Percentiles rank a stretch among this genome's conserved stretches.
Conservation (phyloP, 2,329 filamentous ascomycete species). For the Cladosporium sp. region DNA sequence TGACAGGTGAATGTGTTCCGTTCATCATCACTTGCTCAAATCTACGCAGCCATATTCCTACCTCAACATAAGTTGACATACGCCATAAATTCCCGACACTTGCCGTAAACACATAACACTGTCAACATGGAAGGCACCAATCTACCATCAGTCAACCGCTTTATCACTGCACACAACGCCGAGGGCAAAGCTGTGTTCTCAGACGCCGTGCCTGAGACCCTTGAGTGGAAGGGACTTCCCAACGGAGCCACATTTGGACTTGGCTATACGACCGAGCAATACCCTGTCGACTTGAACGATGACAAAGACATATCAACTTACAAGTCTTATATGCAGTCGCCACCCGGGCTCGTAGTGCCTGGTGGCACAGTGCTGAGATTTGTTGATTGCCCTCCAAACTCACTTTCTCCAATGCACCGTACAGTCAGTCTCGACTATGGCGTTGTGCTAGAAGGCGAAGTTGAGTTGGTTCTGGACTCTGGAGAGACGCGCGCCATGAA, state of each 20-base stretch:
- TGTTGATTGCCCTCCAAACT: slow-evolving; percentile 15
- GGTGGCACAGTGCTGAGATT: slow-evolving; percentile 43
- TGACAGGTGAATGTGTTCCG: not conserved
- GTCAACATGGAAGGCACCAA: slow-evolving; percentile 3
- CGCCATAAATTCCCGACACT: not conserved
- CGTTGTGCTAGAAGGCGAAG: slow-evolving; percentile 29
- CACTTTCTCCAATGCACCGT: slow-evolving; percentile 3
- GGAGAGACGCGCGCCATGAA: slow-evolving; percentile 29
- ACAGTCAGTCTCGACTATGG: slow-evolving; percentile 33
- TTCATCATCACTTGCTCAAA: not conserved
- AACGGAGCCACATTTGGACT: slow-evolving; percentile 44
- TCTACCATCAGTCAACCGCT: slow-evolving; percentile 4
- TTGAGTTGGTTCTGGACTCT: slow-evolving; percentile 30
- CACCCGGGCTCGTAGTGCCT: slow-evolving; percentile 48
- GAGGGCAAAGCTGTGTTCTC: slow-evolving; percentile 29
- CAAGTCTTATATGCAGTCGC: slow-evolving; percentile 36
- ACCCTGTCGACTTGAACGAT: slow-evolving; percentile 43
- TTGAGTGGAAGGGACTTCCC: slow-evolving; percentile 17
- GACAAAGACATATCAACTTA: slow-evolving; percentile 47
- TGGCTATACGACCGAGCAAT: slow-evolving; percentile 46
- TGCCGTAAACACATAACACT: not conserved
- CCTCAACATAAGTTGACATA: no score
- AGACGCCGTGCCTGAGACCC: slow-evolving; percentile 19
- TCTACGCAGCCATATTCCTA: not conserved
- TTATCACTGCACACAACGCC: slow-evolving; percentile 28